phyloP scores from a whole-genome alignment of 1,284 basidiomycete species.

The Ustilago hordei region DNA sequence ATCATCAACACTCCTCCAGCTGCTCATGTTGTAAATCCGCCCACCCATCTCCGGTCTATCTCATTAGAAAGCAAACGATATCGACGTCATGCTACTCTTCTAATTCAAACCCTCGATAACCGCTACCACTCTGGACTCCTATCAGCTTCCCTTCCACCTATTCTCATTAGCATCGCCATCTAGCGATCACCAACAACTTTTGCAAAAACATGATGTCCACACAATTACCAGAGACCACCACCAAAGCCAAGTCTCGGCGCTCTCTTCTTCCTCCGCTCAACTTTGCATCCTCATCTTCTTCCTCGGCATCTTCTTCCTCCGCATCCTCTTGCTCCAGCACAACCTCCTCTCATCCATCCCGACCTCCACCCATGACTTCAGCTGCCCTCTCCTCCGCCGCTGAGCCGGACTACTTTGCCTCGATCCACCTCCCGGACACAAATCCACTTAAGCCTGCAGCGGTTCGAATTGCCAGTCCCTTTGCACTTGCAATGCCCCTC shows the following conservation, averaged over 20 bases:
- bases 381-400: constrained; percentile 9
- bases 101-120: background rate
- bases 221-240: constrained; percentile 30
- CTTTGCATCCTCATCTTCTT: constrained; percentile 29
- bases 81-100: constrained; percentile 13
- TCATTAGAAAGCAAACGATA: background rate
- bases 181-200: background rate
- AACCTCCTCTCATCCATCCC: constrained; percentile 12
- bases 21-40: background rate
- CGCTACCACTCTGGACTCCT: background rate
- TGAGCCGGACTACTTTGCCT: constrained; percentile 50
- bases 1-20: background rate
- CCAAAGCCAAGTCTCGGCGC: constrained; percentile 36
- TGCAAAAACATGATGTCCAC: constrained; percentile 31
- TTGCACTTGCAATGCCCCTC: constrained; percentile 37
- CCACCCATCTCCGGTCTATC: background rate
- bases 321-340: constrained; percentile 1
- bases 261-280: constrained; percentile 35
- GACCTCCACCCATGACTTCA: constrained; percentile 12
- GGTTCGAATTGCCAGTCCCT: constrained; percentile 45
- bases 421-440: constrained; percentile 30
- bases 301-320: constrained; percentile 10
- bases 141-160: background rate
- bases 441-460: constrained; percentile 22
- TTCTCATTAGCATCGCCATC: background rate